A percentile compares a stretch with the other conserved stretches of the same genome.
Conservation (phyloP, 179 eudicot species). For the Monotropa hypopitys region DNA sequence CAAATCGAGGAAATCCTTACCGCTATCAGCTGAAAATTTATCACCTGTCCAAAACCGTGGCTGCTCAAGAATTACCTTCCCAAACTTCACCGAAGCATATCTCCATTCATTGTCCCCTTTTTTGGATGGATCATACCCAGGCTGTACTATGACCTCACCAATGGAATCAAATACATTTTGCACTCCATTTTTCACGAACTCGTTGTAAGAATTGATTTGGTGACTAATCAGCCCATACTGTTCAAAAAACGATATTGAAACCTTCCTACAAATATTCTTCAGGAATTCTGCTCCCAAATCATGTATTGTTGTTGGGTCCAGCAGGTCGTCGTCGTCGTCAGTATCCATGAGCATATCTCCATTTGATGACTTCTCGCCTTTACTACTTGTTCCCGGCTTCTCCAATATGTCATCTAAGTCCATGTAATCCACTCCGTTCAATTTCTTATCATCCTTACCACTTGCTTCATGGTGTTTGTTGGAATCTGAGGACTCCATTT, state of each 20-base stretch:
- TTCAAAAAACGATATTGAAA: slow-evolving; percentile 51
- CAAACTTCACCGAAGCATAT: slow-evolving; percentile 53
- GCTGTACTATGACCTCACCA: slow-evolving; percentile 58
- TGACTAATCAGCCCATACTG: slow-evolving; percentile 75
- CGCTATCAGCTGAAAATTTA: slow-evolving; percentile 44
- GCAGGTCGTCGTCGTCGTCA: slow-evolving; percentile 40
- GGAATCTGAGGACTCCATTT: slow-evolving; percentile 6
- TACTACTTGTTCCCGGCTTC: slow-evolving; percentile 28
- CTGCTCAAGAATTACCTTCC: slow-evolving; percentile 62
- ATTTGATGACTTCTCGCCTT: slow-evolving; percentile 24
- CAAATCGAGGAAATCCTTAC: slow-evolving; percentile 36
- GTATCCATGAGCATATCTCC: slow-evolving; percentile 24
- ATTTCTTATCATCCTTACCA: slow-evolving; percentile 24
- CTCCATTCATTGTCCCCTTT: slow-evolving; percentile 77
- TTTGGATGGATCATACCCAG: slow-evolving; percentile 83
- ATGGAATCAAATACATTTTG: slow-evolving; percentile 53
- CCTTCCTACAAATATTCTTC: slow-evolving; percentile 51
- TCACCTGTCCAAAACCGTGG: slow-evolving; percentile 76
- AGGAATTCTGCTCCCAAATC: slow-evolving; percentile 43
- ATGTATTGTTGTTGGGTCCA: slow-evolving; percentile 16
- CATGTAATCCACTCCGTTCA: slow-evolving; percentile 11
- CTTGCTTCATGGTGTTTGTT: slow-evolving; percentile 21
- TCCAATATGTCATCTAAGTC: slow-evolving; percentile 31
- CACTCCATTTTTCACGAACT: slow-evolving; percentile 53
- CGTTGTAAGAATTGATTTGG: slow-evolving; percentile 77